Base-by-base conservation (phyloP, 805 yeast genomes). In the Candida succiphila region DNA sequence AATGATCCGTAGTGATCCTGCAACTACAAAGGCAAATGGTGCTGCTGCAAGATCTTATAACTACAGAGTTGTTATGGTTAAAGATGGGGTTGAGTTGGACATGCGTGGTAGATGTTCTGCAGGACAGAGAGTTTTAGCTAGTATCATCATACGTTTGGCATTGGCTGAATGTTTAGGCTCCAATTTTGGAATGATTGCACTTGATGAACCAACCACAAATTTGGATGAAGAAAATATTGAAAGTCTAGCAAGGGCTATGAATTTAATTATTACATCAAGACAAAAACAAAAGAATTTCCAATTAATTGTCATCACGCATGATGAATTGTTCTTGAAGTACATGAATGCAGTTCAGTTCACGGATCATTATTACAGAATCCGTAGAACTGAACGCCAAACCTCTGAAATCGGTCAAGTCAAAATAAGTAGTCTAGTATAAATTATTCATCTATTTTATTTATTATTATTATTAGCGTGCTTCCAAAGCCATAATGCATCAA, bases 101-200 rank as follows among this genome's bases (percentile, higher is more conserved):
- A 92, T 92, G 99, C 71, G 99, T 40, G 99, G 98, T 0, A 63
- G 98, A 37, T 92, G 99, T 54, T 85, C 96, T 2, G 97, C 98
- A 0, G 99, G 99, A 0, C 99, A 92, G 56, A 85, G 87, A 48
- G 96, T 92, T 4, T 58, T 92, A 30, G 96, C 97, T 0, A 80
- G 94, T 26, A 88, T 92, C 31, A 76, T 92, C 22, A 89, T 92
- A 36, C 67, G 99, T 35, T 60, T 92, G 36, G 96, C 96, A 0
- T 62, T 92, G 31, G 92, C 97, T 1, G 97, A 92, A 56, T 85
- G 96, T 48, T 89, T 92, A 62, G 97, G 98, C 7, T 69, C 78
- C 2, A 85, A 83, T 50, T 89, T 96, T 61, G 98, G 98, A 32
- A 82, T 92, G 57, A 85, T 92, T 45, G 95, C 97, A 0, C 65